phyloP scores from a whole-genome alignment of 306 rosid species.

The Cercis canadensis region DNA sequence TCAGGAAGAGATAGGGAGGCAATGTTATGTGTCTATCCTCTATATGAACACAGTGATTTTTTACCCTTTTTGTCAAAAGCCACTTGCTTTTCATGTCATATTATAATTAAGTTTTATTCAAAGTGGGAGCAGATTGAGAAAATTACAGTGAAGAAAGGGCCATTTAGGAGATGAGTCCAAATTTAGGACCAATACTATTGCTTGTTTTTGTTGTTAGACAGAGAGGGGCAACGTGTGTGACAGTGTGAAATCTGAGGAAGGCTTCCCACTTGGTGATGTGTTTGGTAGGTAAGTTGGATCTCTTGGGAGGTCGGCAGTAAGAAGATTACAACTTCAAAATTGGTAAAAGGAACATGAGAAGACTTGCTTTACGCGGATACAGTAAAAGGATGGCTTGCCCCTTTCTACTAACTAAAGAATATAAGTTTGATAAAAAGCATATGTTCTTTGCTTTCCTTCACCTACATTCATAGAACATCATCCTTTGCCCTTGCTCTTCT shows the following conservation, averaged over 20 bases:
- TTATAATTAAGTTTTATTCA: too few species aligned
- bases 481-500: neutral
- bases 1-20: too few species aligned
- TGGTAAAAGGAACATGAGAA: slow-evolving; percentile 36
- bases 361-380: slow-evolving; percentile 20
- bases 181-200: neutral
- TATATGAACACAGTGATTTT: too few species aligned
- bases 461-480: slow-evolving; percentile 31
- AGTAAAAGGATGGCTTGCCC: slow-evolving; percentile 23
- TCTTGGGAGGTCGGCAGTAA: too few species aligned
- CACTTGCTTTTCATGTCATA: slow-evolving; percentile 17
- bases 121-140: too few species aligned
- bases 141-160: slow-evolving; percentile 17
- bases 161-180: too few species aligned
- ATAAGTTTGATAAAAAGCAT: slow-evolving; percentile 35
- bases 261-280: too few species aligned
- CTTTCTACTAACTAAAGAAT: slow-evolving; percentile 18
- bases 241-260: too few species aligned
- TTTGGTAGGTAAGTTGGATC: slow-evolving; percentile 13
- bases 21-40: too few species aligned
- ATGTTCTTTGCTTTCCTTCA: slow-evolving; percentile 64
- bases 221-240: too few species aligned
- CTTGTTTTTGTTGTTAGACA: too few species aligned
- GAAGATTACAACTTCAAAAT: too few species aligned
- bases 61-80: slow-evolving; percentile 30